Percentiles rank a stretch among this genome's conserved stretches.
Evolutionary conservation across 495 filamentous ascomycete species (phyloP).

Genomic region (Aspergillus avenaceus): DNA sequence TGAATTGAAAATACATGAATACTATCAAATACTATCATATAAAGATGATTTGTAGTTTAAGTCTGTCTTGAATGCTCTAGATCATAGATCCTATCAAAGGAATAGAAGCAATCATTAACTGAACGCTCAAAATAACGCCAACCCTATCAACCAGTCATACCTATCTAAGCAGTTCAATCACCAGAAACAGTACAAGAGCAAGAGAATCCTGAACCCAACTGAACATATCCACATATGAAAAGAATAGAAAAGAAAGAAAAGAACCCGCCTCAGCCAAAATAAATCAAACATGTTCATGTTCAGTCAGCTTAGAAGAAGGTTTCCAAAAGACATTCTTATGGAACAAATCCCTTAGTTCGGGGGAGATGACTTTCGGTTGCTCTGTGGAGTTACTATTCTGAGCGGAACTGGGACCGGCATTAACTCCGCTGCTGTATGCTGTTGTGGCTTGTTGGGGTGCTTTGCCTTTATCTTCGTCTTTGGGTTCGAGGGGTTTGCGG

Average conservation of each 20-base stretch:
- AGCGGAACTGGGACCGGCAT: constrained; percentile 13
- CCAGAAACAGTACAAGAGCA: too few relatives aligned
- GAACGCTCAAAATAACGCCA: background rate
- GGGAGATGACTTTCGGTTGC: constrained; percentile 60
- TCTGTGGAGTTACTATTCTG: constrained; percentile 11
- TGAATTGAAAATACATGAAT: background rate
- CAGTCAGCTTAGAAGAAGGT: constrained; percentile 2
- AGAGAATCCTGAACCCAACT: too few relatives aligned
- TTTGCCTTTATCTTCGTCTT: constrained; percentile 28
- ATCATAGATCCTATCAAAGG: too few relatives aligned
- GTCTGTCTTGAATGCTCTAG: too few relatives aligned
- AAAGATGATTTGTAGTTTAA: too few relatives aligned
- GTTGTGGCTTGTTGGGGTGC: constrained; percentile 21
- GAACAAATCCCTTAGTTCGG: constrained; percentile 73
- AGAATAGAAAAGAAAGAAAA: background rate
- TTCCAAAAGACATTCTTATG: constrained; percentile 59
- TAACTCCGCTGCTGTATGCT: constrained; percentile 25
- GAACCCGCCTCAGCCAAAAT: background rate
- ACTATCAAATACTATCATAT: constrained; percentile 32
- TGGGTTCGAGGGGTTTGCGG: constrained; percentile 31
- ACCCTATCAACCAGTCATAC: background rate
- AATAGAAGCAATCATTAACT: background rate
- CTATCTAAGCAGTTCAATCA: background rate
- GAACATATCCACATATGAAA: background rate
- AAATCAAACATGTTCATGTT: constrained; percentile 21